Evolutionary conservation across 2,329 filamentous ascomycete genomes (phyloP).

Genomic region (Trichothecium sympodiale): DNA sequence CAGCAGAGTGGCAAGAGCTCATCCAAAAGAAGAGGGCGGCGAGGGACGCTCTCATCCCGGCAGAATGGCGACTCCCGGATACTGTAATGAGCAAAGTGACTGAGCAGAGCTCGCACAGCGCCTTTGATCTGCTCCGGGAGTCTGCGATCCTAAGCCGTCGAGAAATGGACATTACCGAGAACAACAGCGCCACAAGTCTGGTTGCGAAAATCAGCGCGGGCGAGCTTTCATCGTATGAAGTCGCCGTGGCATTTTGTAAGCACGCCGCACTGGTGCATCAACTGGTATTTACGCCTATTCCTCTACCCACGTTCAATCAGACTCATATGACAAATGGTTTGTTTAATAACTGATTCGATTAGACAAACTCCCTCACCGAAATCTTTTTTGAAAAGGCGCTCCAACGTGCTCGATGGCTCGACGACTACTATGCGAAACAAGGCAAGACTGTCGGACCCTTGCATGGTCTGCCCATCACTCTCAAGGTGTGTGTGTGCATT

Average conservation of each 20-base stretch:
- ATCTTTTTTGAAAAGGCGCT: conserved; percentile 39
- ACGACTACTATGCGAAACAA: conserved; percentile 26
- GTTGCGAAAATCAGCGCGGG: conserved; percentile 1
- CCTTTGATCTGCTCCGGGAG: conserved; percentile 1
- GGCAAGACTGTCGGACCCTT: conserved; percentile 42
- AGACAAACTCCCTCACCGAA: conserved; percentile 30
- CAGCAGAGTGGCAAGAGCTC: too few species aligned
- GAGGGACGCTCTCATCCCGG: conserved; percentile 3
- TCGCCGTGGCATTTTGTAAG: conserved; percentile 7
- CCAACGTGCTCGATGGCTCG: conserved; percentile 28
- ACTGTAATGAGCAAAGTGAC: background rate
- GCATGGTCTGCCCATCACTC: conserved; percentile 44
- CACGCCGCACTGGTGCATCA: conserved; percentile 8
- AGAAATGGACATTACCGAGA: conserved; percentile 6
- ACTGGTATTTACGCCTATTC: conserved; percentile 2
- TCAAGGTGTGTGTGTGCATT: conserved; percentile 15
- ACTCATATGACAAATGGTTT: background rate
- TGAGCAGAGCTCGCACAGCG: background rate
- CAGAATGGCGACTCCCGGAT: conserved; percentile 2
- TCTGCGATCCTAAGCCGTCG: background rate
- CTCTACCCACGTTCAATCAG: background rate
- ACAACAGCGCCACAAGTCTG: conserved; percentile 1
- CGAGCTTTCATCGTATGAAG: conserved; percentile 2
- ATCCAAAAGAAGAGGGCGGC: too few species aligned
- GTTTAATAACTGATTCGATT: background rate